Evolutionary conservation across 2,329 filamentous ascomycete genomes (phyloP), one percentile per base, ranked within the genome.

Genomic region (Colletotrichum tropicale): DNA sequence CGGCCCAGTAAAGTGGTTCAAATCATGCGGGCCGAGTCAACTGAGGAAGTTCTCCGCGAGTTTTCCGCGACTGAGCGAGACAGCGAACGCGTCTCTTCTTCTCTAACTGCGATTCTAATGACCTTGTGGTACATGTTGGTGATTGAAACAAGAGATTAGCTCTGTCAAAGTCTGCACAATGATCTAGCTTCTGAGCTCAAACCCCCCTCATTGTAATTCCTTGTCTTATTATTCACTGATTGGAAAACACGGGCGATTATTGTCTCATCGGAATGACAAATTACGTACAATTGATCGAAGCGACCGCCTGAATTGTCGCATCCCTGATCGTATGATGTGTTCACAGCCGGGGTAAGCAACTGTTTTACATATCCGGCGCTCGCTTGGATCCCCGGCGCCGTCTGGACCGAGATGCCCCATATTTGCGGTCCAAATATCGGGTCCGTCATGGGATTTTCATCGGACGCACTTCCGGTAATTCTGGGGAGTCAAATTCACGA

Each of bases 281-380:
- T n/a, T n/a, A n/a, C n/a, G n/a, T n/a, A n/a, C n/a, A n/a, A n/a
- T n/a, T n/a, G n/a, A n/a, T n/a, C n/a, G n/a, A n/a, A n/a, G n/a
- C n/a, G n/a, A n/a, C n/a, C n/a, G n/a, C n/a, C n/a, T n/a, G n/a
- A n/a, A n/a, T n/a, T n/a, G n/a, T n/a, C n/a, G n/a, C n/a, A n/a
- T n/a, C n/a, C n/a, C n/a, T n/a, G n/a, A n/a, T n/a, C n/a, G n/a
- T n/a, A n/a, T 52, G 43, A 21, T 52, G n/a, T 1, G 10, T 21
- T 3, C 43, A 3, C 4, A 52, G 43, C 43, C n/a, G 10, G n/a
- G 10, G 3, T 21, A 48, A 0, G n/a, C 1, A 3, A 21, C 6
- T 52, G 10, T 1, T 52, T 52, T 2, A 21, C 2, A 21, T 1
- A 21, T 52, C 13, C 43, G 43, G 43, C 43, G 43, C 43, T 21